Evolutionary conservation across 345 rosid genomes (phyloP).

Genomic region (Hevea brasiliensis): DNA sequence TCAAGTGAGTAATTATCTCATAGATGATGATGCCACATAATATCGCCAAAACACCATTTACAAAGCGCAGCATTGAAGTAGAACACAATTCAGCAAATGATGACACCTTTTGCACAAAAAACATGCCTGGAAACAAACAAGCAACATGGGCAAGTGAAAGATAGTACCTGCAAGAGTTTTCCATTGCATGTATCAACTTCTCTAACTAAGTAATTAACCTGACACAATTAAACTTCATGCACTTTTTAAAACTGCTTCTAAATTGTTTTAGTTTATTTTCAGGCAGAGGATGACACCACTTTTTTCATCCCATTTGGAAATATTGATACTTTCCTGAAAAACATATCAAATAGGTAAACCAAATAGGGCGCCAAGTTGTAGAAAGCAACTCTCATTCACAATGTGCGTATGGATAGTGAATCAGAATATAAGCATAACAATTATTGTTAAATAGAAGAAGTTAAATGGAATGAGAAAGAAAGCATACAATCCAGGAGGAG

Average conservation of each 20-base stretch:
- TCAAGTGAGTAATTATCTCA: constrained; percentile 63
- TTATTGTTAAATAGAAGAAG: not conserved
- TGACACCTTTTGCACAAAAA: constrained; percentile 25
- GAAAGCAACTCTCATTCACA: not conserved
- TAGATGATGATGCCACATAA: constrained; percentile 64
- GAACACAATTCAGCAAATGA: constrained; percentile 62
- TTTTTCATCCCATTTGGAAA: not conserved
- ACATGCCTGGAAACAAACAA: constrained; percentile 68
- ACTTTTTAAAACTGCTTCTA: not conserved
- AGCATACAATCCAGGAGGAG: constrained; percentile 91
- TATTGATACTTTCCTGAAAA: not conserved
- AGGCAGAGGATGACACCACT: not conserved
- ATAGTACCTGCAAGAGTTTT: constrained; percentile 68
- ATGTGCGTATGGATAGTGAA: not conserved
- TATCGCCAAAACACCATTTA: constrained; percentile 66
- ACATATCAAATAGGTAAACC: not conserved
- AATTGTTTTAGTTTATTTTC: not conserved
- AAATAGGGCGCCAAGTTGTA: not conserved
- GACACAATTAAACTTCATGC: not conserved
- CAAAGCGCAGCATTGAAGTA: constrained; percentile 57
- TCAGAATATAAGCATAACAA: not conserved
- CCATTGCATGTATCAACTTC: constrained; percentile 28
- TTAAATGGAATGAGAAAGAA: not conserved
- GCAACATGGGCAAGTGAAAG: constrained; percentile 80
- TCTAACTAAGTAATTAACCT: not conserved